These are phyloP conservation scores for Diversispora eburnea DNA, from an alignment of 192 early-diverging fungal species.

Conservation along the genomic window DNA sequence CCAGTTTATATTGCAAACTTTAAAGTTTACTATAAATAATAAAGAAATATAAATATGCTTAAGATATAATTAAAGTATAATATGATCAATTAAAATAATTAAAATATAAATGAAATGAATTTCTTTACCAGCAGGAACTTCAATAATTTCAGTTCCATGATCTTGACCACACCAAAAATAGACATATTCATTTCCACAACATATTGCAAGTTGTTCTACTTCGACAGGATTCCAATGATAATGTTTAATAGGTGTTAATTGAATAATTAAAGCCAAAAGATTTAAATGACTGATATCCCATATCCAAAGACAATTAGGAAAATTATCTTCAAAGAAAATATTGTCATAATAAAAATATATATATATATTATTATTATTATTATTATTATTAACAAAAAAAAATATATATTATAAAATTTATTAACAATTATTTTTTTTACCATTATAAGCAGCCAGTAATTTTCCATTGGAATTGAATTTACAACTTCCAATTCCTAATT, in stretches of 20 bases:
- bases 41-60: conserved; percentile 24
- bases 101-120: no score
- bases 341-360: conserved; percentile 1
- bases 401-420: no score
- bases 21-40: conserved; percentile 34
- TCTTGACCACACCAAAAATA: conserved; percentile 56
- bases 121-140: conserved; percentile 50
- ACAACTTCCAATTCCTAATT: conserved; percentile 64
- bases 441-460: conserved; percentile 62
- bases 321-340: conserved; percentile 52
- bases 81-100: conserved; percentile 8
- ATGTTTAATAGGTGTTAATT: conserved; percentile 52
- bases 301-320: conserved; percentile 72
- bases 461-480: conserved; percentile 63
- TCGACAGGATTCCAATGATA: conserved; percentile 67
- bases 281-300: conserved; percentile 57
- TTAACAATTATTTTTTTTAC: conserved; percentile 40
- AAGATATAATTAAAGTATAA: neutral
- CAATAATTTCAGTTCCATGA: conserved; percentile 39
- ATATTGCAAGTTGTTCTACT: conserved; percentile 55
- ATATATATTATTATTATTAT: no score
- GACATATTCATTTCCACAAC: conserved; percentile 51
- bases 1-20: no score
- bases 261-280: conserved; percentile 54
- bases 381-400: neutral